Base-by-base conservation (phyloP, 2,329 filamentous ascomycete genomes). In the Epichloe typhina region DNA sequence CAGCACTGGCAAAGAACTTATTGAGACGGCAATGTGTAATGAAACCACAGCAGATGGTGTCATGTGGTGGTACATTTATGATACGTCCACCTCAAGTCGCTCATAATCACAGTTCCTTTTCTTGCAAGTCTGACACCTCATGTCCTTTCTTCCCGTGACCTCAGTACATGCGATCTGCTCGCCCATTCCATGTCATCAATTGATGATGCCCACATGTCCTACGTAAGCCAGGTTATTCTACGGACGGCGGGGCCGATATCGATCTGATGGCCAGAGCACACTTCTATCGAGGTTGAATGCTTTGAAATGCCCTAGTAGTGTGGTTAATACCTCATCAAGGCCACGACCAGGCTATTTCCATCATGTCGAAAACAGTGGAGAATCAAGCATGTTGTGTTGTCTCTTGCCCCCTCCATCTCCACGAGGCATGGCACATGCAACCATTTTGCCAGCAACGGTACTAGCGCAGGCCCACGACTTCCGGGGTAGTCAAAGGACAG, bases 401-500 rank as follows among this genome's bases (percentile, higher is more conserved):
- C 13, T 38, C 40, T 17, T 23, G 40, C 37, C 39, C 37, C 39
- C 15, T 7, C 39, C n/a, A 7, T 40, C 35, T 33, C 21, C 12
- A 11, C 31, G 26, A 49, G 26, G 37, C 38, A 38, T 49, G 26
- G 9, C 8, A 42, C n/a, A 44, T 36, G 40, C 15, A 17, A 17
- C 12, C 7, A 19, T 21, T 17, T n/a, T 21, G 15, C 19, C 17
- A 12, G n/a, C n/a, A n/a, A 21, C 12, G 21, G 33, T 40, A 38
- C 40, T 39, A 49, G 44, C 47, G 47, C 47, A 45, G 40, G 40
- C 26, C 44, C 33, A 44, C 36, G n/a, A 44, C 40, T 44, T 49
- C 8, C 40, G 31, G 31, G 11, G 33, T 2, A 17, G 19, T 17
- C 1, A 21, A 26, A 35, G 33, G n/a, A 38, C 19, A 21, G 31